These are phyloP conservation scores for Gremmenia infestans DNA, from an alignment of 2,329 filamentous ascomycete genomes.

Conservation along the genomic window DNA sequence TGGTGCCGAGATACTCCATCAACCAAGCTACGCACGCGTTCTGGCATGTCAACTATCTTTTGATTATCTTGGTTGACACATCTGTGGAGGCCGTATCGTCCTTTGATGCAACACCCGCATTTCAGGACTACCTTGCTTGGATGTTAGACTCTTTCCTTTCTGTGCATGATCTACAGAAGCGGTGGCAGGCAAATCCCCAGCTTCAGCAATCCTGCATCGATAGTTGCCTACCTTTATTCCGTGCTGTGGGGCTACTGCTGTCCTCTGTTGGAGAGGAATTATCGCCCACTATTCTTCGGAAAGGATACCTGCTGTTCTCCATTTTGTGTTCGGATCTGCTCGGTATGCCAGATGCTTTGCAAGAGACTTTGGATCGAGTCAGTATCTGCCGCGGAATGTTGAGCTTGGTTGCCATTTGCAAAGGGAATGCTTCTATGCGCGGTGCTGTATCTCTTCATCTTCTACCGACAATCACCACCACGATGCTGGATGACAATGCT, in stretches of 20 bases:
- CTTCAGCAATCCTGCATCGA: slow-evolving; percentile 11
- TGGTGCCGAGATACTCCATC: slow-evolving; percentile 21
- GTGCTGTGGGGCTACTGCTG: slow-evolving; percentile 22
- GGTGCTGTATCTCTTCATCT: slow-evolving; percentile 20
- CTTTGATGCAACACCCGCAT: slow-evolving; percentile 26
- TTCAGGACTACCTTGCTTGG: slow-evolving; percentile 31
- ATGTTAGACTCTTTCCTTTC: slow-evolving; percentile 28
- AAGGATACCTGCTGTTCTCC: slow-evolving; percentile 27
- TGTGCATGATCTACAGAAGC: slow-evolving; percentile 21
- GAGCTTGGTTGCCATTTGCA: slow-evolving; percentile 19
- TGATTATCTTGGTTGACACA: slow-evolving; percentile 28
- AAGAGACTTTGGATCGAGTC: background rate
- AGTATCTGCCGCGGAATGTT: background rate
- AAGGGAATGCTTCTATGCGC: slow-evolving; percentile 20
- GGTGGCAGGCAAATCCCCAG: slow-evolving; percentile 9
- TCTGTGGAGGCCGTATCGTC: slow-evolving; percentile 22
- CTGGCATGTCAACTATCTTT: slow-evolving; percentile 23
- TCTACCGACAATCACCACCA: slow-evolving; percentile 17
- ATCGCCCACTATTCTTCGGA: slow-evolving; percentile 24
- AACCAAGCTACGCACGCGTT: slow-evolving; percentile 18
- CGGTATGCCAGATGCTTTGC: slow-evolving; percentile 13
- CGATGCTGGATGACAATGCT: slow-evolving; percentile 7
- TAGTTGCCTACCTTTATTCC: slow-evolving; percentile 10
- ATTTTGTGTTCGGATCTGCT: slow-evolving; percentile 25
- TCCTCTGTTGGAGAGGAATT: slow-evolving; percentile 15